Base-by-base conservation (phyloP, 1,139 yeast genomes). In the Saccharomycopsis hybrid region DNA sequence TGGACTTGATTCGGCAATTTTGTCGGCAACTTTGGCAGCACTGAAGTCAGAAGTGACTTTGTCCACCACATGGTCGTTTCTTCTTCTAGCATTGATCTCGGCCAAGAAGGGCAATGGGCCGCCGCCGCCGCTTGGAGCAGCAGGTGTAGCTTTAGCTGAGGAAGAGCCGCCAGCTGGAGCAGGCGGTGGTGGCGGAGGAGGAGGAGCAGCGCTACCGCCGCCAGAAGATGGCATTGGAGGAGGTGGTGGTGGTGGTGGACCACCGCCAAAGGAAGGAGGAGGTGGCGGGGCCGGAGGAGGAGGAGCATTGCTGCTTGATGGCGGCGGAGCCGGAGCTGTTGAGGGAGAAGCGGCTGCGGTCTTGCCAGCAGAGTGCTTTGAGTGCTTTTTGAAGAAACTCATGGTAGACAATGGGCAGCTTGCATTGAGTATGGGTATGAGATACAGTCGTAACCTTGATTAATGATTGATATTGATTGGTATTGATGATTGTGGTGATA, bases 11-110 rank as follows among this genome's bases (percentile, higher is more conserved):
- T n/a, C n/a, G n/a, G n/a, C n/a, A n/a, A n/a, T n/a, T 32, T 5
- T 28, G 39, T 28, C 46, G 4, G 43, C 43, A 1, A 25, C 43
- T 1, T 41, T 29, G 11, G 53, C 55, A 29, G 52, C 48, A 28
- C 41, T 46, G 35, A 50, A 50, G 11, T 11, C 35, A 5, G n/a
- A 42, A 27, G 45, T 44, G 4, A 53, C 54, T 32, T 47, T 45
- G 11, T 47, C 52, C 13, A 53, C 50, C 29, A 53, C 55, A 39
- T 31, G 32, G 24, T 47, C 51, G 2, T 50, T 38, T 44, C 48
- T 45, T 44, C 55, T 33, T 43, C 41, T 47, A 1, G 54, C 54
- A 41, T 51, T 51, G 45, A 51, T 51, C 40, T 51, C 45, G 3
- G 38, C 54, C 7, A 51, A 30, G 37, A 51, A 51, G 4, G 54